phyloP scores from a whole-genome alignment of 352 stramenopile species.

The Phytophthora pseudosyringae region DNA sequence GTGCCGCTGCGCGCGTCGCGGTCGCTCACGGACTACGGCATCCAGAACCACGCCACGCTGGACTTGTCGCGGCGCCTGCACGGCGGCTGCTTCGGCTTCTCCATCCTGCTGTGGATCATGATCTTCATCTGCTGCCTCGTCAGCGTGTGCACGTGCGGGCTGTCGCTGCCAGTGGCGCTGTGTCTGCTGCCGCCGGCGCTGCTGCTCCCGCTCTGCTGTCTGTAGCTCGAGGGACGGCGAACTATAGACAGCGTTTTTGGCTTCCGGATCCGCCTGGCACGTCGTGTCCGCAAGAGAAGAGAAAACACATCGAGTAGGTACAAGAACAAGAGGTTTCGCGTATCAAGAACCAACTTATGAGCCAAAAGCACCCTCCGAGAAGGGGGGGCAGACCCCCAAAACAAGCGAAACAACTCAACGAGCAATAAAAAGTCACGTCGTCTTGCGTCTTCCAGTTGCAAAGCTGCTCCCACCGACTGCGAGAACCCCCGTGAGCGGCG shows the following conservation, averaged over 20 bases:
- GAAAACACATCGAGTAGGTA: neutral
- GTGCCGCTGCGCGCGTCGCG: conserved; percentile 56
- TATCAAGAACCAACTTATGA: conserved; percentile 1
- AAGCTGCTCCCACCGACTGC: neutral
- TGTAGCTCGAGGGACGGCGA: conserved; percentile 35
- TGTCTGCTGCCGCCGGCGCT: conserved; percentile 65
- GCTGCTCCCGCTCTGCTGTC: conserved; percentile 71
- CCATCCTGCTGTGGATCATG: conserved; percentile 77
- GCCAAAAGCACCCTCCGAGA: neutral
- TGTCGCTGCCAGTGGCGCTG: conserved; percentile 67
- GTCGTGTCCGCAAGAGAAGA: neutral
- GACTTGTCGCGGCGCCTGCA: conserved; percentile 48
- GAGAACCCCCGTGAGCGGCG: neutral
- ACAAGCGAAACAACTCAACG: conserved; percentile 1
- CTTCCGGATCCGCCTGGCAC: neutral
- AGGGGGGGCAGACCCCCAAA: conserved; percentile 5
- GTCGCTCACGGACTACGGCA: conserved; percentile 66
- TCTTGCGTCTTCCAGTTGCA: conserved; percentile 24
- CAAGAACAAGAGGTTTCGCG: conserved; percentile 2
- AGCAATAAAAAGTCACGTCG: conserved; percentile 29
- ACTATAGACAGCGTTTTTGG: conserved; percentile 4
- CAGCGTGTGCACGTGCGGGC: conserved; percentile 75
- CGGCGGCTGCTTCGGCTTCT: conserved; percentile 76
- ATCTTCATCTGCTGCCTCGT: conserved; percentile 79
- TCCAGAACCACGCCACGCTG: conserved; percentile 74